Conservation (phyloP, 371 early-diverging fungal species). For the Rhizopus delemar region DNA sequence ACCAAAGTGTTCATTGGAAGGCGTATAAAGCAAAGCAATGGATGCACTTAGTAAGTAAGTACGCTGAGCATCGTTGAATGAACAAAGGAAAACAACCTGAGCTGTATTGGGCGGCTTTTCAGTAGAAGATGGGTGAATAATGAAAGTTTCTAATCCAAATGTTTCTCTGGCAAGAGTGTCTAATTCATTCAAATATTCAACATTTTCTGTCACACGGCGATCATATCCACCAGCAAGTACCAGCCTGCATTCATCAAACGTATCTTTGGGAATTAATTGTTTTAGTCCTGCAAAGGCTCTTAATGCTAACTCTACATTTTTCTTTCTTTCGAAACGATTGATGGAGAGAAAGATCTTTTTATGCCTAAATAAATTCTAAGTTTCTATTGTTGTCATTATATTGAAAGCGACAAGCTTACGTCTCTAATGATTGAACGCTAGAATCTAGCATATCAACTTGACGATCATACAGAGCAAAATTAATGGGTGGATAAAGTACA, state of each 20-base stretch:
- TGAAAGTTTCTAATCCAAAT: slow-evolving; percentile 48
- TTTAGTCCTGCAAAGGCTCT: slow-evolving; percentile 67
- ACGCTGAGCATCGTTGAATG: slow-evolving; percentile 83
- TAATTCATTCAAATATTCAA: slow-evolving; percentile 77
- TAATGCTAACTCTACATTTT: slow-evolving; percentile 85
- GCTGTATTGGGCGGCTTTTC: slow-evolving; percentile 43
- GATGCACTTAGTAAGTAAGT: slow-evolving; percentile 70
- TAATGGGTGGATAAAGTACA: slow-evolving; percentile 88
- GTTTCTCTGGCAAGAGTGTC: slow-evolving; percentile 52
- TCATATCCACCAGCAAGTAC: slow-evolving; percentile 89
- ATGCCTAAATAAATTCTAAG: slow-evolving; percentile 17
- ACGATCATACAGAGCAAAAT: slow-evolving; percentile 68
- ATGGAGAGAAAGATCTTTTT: slow-evolving; percentile 68
- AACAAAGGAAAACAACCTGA: slow-evolving; percentile 85
- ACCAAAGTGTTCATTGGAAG: slow-evolving; percentile 93
- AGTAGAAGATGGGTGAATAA: slow-evolving; percentile 34
- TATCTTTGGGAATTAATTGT: slow-evolving; percentile 17
- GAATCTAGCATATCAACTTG: slow-evolving; percentile 57
- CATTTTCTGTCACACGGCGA: slow-evolving; percentile 79
- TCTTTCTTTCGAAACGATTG: slow-evolving; percentile 95
- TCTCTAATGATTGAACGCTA: slow-evolving; percentile 54
- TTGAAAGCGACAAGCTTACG: slow-evolving; percentile 29
- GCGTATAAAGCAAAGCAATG: slow-evolving; percentile 83
- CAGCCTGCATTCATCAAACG: slow-evolving; percentile 54
- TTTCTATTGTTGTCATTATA: no score